These are phyloP conservation scores for Echites panduratus DNA, from an alignment of 257 asterid genomes.

Conservation along the genomic window DNA sequence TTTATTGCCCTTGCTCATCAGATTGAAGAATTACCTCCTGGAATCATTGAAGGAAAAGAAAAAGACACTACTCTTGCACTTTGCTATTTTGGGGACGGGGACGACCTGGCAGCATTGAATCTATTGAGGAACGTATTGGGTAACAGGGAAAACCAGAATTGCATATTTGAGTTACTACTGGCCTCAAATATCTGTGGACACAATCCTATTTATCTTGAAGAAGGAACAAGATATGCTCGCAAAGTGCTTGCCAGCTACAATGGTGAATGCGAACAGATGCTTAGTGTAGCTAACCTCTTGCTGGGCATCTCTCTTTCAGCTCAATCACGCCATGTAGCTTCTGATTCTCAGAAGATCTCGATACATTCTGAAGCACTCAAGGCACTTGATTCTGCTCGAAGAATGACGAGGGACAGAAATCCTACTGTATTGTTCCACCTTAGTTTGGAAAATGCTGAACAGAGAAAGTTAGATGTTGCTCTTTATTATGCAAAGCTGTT, in stretches of 20 bases:
- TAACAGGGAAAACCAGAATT: conserved; percentile 41
- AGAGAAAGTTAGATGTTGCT: conserved; percentile 72
- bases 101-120: conserved; percentile 49
- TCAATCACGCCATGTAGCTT: conserved; percentile 41
- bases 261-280: conserved; percentile 39
- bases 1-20: conserved; percentile 50
- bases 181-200: conserved; percentile 76
- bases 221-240: conserved; percentile 44
- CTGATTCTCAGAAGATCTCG: conserved; percentile 50
- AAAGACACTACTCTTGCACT: conserved; percentile 55
- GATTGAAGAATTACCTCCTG: conserved; percentile 70
- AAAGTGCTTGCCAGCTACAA: conserved; percentile 28
- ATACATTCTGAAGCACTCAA: conserved; percentile 66
- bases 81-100: conserved; percentile 67
- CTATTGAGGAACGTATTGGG: conserved; percentile 57
- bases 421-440: conserved; percentile 46
- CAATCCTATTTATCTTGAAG: conserved; percentile 38
- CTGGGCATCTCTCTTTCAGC: conserved; percentile 59
- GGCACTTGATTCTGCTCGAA: conserved; percentile 55
- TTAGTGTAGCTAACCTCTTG: conserved; percentile 42
- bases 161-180: conserved; percentile 45
- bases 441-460: conserved; percentile 81
- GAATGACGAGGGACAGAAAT: conserved; percentile 38
- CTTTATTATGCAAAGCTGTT: conserved; percentile 64
- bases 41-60: conserved; percentile 38